phyloP scores from a whole-genome alignment of 1,139 yeast genomes.

The Zygotorulaspora mrakii region DNA sequence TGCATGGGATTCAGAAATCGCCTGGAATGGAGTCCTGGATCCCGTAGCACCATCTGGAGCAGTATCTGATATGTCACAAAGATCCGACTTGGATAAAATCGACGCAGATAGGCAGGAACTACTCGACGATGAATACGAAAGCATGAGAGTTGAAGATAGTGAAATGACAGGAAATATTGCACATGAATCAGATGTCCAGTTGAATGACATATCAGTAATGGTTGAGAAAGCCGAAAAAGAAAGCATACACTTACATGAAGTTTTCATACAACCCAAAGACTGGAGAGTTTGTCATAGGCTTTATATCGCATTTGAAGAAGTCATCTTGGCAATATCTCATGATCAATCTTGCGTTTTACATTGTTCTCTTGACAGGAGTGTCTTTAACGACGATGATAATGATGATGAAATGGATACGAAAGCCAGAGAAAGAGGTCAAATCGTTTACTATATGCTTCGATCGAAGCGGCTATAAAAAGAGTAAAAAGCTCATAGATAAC shows the following conservation, averaged over 20 bases:
- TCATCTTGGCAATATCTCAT: conserved; percentile 34
- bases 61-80: conserved; percentile 4
- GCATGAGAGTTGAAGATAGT: conserved; percentile 23
- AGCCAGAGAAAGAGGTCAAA: conserved; percentile 32
- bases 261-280: conserved; percentile 30
- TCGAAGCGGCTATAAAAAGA: conserved; percentile 25
- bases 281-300: conserved; percentile 36
- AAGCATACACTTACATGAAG: conserved; percentile 23
- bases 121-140: conserved; percentile 15
- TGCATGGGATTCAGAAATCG: conserved; percentile 34
- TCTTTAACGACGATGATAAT: conserved; percentile 18
- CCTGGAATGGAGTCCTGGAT: conserved; percentile 36
- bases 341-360: conserved; percentile 36
- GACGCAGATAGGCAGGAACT: background rate
- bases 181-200: conserved; percentile 3
- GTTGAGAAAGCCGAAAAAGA: conserved; percentile 27
- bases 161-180: conserved; percentile 12
- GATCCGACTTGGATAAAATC: background rate
- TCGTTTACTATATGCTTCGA: conserved; percentile 35
- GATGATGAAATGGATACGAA: no score
- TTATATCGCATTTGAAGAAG: conserved; percentile 34
- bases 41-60: conserved; percentile 9
- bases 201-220: conserved; percentile 21
- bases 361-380: conserved; percentile 34
- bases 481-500: no score